Conservation (phyloP, 164 flowering plant species). For the Piper longum region DNA sequence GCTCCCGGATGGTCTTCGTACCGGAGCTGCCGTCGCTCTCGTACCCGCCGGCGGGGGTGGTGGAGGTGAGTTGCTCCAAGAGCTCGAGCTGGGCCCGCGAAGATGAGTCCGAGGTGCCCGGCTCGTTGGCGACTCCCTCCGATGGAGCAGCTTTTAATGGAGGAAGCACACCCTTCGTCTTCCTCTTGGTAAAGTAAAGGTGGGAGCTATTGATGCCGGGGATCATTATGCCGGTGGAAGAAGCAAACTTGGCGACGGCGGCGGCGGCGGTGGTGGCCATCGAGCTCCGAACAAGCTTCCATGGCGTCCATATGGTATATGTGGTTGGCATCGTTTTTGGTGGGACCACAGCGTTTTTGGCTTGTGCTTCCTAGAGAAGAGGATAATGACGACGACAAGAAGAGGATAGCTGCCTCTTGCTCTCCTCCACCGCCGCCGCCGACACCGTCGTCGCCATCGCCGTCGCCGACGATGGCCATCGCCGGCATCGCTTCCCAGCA, state of each 20-base stretch:
- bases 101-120: slow-evolving; percentile 24
- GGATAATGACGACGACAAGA: too few species aligned
- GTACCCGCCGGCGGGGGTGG: slow-evolving; percentile 28
- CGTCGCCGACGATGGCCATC: slow-evolving; percentile 11
- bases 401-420: neutral
- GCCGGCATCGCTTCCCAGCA: slow-evolving; percentile 24
- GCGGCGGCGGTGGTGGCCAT: too few species aligned
- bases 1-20: slow-evolving; percentile 50
- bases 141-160: slow-evolving; percentile 7
- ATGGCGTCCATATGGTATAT: too few species aligned
- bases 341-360: too few species aligned
- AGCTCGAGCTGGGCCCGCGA: slow-evolving; percentile 63
- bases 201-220: too few species aligned
- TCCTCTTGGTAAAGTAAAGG: neutral
- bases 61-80: slow-evolving; percentile 63
- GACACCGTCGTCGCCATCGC: slow-evolving; percentile 8
- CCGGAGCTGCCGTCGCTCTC: slow-evolving; percentile 37
- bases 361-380: too few species aligned
- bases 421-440: neutral
- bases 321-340: too few species aligned
- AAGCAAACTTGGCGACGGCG: too few species aligned
- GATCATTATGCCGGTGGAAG: too few species aligned
- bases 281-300: too few species aligned
- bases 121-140: slow-evolving; percentile 6
- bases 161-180: neutral